Evolutionary conservation across 2,329 filamentous ascomycete genomes (phyloP).

Genomic region (Cladosporium sp.): DNA sequence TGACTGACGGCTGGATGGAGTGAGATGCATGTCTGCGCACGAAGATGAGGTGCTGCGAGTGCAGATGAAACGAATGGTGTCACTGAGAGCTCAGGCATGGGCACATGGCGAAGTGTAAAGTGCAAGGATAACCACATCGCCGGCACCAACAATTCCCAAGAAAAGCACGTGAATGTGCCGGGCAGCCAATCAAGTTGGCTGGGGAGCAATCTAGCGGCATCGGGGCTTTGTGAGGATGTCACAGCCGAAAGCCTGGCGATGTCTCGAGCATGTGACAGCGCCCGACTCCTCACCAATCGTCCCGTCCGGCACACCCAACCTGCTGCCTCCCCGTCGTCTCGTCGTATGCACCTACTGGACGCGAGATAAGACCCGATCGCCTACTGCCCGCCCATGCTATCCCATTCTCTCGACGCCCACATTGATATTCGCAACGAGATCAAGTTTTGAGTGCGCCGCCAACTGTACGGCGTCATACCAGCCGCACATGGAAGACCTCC

Average conservation of each 20-base stretch:
- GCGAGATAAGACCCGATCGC: constrained; percentile 9
- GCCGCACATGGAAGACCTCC: constrained; percentile 13
- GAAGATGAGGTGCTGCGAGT: neutral
- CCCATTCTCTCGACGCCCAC: constrained; percentile 7
- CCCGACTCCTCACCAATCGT: constrained; percentile 18
- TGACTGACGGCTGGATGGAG: constrained; percentile 1
- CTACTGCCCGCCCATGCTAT: constrained; percentile 7
- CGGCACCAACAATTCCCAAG: constrained; percentile 1
- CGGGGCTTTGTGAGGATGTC: constrained; percentile 3
- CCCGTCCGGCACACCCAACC: constrained; percentile 9
- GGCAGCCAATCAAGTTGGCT: neutral
- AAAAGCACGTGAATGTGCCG: constrained; percentile 7
- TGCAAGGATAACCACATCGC: neutral
- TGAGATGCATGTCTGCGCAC: neutral
- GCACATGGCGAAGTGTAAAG: constrained; percentile 6
- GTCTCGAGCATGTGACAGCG: constrained; percentile 16
- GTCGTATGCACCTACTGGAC: neutral
- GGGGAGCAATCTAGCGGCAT: constrained; percentile 2
- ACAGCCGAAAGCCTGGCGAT: constrained; percentile 14
- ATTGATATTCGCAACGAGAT: constrained; percentile 13
- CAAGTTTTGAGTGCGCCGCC: neutral
- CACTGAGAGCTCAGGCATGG: neutral
- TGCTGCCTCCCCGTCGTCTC: constrained; percentile 8
- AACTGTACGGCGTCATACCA: constrained; percentile 1
- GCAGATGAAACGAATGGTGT: constrained; percentile 6